Base-by-base conservation (phyloP, 129 eudicot species). In the Helichrysum umbraculigerum region DNA sequence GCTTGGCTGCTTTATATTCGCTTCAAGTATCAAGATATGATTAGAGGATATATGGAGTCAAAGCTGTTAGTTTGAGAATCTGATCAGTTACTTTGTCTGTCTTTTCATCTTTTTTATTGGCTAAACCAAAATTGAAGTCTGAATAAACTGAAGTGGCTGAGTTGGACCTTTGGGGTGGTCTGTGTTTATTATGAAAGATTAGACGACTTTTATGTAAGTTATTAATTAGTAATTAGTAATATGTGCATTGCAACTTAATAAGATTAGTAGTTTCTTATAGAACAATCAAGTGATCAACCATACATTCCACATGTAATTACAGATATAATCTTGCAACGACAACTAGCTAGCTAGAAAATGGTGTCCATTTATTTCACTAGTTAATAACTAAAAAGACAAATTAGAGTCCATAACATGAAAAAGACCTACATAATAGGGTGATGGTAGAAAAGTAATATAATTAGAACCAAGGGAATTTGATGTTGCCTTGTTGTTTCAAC, bases 401-500 rank as follows among this genome's bases (percentile, higher is more conserved):
- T 17, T 62, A 51, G 35, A 80, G 25, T 29, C 75, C 65, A 42
- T 33, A 57, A 67, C 79, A 80, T 74, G 20, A 67, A 78, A 56
- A 41, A 66, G 32, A 67, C 62, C 66, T 10, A 32, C 72, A 42
- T n/a, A 32, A 51, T 35, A 73, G 61, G 30, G 44, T 37, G 67
- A 33, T 56, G 80, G 57, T 16, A 34, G 78, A 25, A 28, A 67
- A 73, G 75, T 61, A 80, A 73, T 66, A 72, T 21, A 70, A 21
- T 5, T 28, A 1, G 57, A 71, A 66, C 9, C 63, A 87, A 84
- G 91, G 87, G 77, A 88, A 88, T 68, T 84, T 86, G 75, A 82
- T 86, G 60, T 71, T 86, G 69, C 89, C 91, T 84, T 84, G 75
- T 82, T 74, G 84, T 68, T 90, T 58, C 6, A 70, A 82, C 65